Evolutionary conservation across 2,329 filamentous ascomycete genomes (phyloP).

Genomic region (Trichocomaceae sp.): DNA sequence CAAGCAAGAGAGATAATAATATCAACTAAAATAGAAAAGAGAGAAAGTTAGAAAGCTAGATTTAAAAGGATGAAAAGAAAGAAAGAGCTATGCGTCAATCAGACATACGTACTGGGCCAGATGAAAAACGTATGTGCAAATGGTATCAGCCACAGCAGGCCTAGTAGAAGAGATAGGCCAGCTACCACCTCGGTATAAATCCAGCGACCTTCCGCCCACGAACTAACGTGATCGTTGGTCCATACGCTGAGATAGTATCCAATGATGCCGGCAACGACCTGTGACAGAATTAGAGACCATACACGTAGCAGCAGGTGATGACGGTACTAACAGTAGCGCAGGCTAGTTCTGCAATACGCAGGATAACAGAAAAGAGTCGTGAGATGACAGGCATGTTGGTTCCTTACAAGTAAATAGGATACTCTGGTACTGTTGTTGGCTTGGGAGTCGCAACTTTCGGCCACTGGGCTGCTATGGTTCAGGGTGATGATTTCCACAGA

Average conservation of each 20-base stretch:
- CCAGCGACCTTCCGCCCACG: constrained; percentile 57
- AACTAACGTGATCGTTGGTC: constrained; percentile 32
- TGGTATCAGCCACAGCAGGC: constrained; percentile 66
- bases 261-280: constrained; percentile 60
- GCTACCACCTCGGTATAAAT: constrained; percentile 71
- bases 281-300: not conserved
- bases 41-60: not conserved
- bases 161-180: constrained; percentile 60
- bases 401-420: not conserved
- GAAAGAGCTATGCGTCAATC: constrained; percentile 9
- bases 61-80: not conserved
- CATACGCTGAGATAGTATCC: constrained; percentile 57
- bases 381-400: constrained; percentile 45
- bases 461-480: not conserved
- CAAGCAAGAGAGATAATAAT: constrained; percentile 61
- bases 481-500: not conserved
- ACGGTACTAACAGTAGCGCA: constrained; percentile 56
- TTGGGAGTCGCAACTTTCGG: not conserved
- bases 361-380: constrained; percentile 50
- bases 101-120: constrained; percentile 49
- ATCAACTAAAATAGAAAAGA: constrained; percentile 43
- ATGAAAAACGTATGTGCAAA: constrained; percentile 61
- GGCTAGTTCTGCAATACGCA: constrained; percentile 58
- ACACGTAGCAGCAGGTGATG: constrained; percentile 19
- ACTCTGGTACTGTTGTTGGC: not conserved